Evolutionary conservation across 148 eudicot species (phyloP).

Genomic region (Persicaria maculosa): DNA sequence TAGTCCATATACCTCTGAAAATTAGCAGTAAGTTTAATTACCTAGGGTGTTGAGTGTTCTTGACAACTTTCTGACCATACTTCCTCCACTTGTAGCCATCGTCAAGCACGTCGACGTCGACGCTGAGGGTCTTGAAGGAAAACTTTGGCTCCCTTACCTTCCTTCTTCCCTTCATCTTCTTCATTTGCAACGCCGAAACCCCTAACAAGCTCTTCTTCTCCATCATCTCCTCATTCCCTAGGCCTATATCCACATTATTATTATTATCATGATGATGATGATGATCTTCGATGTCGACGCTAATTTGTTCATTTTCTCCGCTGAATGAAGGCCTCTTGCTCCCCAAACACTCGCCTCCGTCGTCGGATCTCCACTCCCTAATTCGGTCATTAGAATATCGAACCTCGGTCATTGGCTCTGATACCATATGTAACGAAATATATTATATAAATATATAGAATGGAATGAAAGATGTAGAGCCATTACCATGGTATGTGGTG

Average conservation of each 20-base stretch:
- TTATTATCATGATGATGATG: neutral
- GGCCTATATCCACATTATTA: no score
- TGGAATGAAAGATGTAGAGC: neutral
- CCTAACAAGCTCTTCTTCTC: conserved; percentile 21
- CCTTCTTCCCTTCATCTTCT: conserved; percentile 69
- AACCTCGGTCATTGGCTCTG: no score
- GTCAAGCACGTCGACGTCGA: conserved; percentile 69
- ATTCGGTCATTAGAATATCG: no score
- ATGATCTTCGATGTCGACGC: neutral
- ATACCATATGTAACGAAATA: no score
- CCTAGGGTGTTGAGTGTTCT: conserved; percentile 89
- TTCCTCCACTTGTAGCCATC: conserved; percentile 92
- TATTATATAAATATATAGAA: no score
- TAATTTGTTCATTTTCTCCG: neutral
- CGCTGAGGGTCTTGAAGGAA: conserved; percentile 79
- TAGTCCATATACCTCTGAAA: neutral
- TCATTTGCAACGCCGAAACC: conserved; percentile 45
- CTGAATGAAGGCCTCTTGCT: neutral
- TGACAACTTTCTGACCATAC: conserved; percentile 86
- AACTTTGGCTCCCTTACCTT: conserved; percentile 82
- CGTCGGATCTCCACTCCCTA: neutral
- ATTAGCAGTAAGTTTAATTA: conserved; percentile 4
- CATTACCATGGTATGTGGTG: neutral
- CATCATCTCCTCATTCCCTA: no score
- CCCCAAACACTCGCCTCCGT: neutral